These are phyloP conservation scores for Monosporascus cannonballus DNA, from an alignment of 2,329 filamentous ascomycete species.

Conservation along the genomic window DNA sequence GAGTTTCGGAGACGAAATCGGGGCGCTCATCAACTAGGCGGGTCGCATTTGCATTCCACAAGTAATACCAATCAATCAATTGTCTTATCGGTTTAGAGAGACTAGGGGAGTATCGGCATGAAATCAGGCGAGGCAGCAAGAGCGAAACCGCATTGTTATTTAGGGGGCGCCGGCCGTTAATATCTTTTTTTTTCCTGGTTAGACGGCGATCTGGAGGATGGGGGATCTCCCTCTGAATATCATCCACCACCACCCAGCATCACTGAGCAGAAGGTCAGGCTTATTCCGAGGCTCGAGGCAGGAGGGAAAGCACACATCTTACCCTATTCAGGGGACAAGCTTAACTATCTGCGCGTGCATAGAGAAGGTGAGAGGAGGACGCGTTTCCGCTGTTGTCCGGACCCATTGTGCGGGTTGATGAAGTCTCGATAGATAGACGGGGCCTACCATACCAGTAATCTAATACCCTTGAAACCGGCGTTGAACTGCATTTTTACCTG, in stretches of 20 bases:
- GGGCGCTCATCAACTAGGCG: slow-evolving; percentile 38
- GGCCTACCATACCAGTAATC: slow-evolving; percentile 24
- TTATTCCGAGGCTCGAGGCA: neutral
- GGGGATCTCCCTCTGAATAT: no score
- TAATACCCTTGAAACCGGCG: slow-evolving; percentile 16
- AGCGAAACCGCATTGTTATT: neutral
- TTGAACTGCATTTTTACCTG: no score
- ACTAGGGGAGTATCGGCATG: neutral
- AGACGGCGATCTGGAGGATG: neutral
- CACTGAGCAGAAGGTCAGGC: no score
- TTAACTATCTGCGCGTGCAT: neutral
- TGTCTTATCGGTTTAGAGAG: neutral
- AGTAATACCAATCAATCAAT: neutral
- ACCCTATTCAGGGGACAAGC: neutral
- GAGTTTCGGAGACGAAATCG: slow-evolving; percentile 40
- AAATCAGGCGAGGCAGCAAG: neutral
- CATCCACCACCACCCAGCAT: no score
- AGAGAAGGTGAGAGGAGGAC: neutral
- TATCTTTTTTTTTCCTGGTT: neutral
- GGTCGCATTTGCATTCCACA: neutral
- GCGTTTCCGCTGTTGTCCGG: slow-evolving; percentile 4
- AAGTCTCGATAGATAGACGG: slow-evolving; percentile 20
- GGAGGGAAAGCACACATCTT: neutral
- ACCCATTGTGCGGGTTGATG: slow-evolving; percentile 12
- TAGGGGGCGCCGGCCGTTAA: neutral